Evolutionary conservation across 805 yeast genomes (phyloP), one percentile per base, ranked within the genome.

Genomic region (Jamesozyma gamospora): DNA sequence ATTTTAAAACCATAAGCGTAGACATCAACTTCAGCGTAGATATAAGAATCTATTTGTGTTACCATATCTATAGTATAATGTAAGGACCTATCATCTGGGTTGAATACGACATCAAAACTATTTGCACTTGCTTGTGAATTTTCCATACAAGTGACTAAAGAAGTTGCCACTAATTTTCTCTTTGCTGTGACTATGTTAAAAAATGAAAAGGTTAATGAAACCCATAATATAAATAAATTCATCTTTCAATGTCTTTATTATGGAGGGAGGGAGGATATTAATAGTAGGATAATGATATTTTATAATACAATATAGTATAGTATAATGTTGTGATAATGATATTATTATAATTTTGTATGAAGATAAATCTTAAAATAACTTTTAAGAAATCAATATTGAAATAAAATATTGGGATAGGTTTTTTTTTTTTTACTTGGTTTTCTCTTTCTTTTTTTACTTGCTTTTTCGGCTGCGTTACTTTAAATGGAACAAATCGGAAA

Each of bases 91-190:
- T 75, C 75, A 47, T 76, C 82, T 8, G 95, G 94, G 52, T 81
- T 69, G 59, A 86, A 84, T 1, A 70, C 66, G 34, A 88, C 94
- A 49, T 81, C 74, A 56, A 88, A 85, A 47, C 72, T 72, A 16
- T 78, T 66, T 3, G 96, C 90, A 4, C 83, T 71, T 41, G 88
- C 65, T 49, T 75, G 77, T 4, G 90, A 80, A 54, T 75, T 66
- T 40, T 76, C 82, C 82, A 81, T 80, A 65, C 97, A 88, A 6
- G 94, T 78, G 37, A 88, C 95, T 47, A 88, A 69, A 2, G 96
- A 82, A 15, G 80, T 66, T 8, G 95, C 95, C 16, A 56, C 54
- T 16, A 78, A 57, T 26, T 57, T 51, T 42, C 73, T 66, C 40
- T 56, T 57, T 4, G 52, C 52, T 9, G 15, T 13, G 3, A 32